A percentile compares a stretch with the other conserved stretches of the same genome.
phyloP scores from a whole-genome alignment of 202 grass and related monocot species.

The Carex arenaria region DNA sequence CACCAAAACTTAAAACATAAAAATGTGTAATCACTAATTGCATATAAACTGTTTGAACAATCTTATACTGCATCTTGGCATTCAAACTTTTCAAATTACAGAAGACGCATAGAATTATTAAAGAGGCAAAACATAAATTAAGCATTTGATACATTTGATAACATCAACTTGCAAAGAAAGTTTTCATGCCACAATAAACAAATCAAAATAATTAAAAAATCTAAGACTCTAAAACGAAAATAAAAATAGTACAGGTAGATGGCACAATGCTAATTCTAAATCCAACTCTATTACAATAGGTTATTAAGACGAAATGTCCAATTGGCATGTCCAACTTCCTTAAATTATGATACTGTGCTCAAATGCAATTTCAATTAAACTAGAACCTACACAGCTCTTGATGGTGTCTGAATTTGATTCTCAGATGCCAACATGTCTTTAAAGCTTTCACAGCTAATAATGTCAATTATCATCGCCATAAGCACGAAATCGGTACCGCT shows the following conservation, averaged over 20 bases:
- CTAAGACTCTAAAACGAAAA: not conserved
- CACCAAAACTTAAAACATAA: not conserved
- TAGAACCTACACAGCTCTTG: not conserved
- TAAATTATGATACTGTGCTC: not conserved
- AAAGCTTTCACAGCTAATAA: not conserved
- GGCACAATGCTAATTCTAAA: constrained; percentile 2
- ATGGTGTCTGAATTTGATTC: not conserved
- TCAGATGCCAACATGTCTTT: not conserved
- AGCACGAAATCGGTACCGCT: constrained; percentile 82
- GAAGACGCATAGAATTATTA: not conserved
- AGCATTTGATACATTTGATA: not conserved
- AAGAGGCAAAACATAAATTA: not conserved
- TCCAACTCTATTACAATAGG: not conserved
- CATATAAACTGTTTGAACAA: not conserved
- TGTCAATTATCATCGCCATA: constrained; percentile 60
- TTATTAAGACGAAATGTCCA: not conserved
- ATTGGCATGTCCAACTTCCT: not conserved
- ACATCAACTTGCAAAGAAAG: not conserved
- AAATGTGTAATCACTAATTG: not conserved
- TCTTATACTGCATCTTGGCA: not conserved
- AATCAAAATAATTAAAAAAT: not conserved
- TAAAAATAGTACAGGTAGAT: not conserved
- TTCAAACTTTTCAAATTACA: not conserved
- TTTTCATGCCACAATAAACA: not conserved
- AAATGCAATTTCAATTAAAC: not conserved